Base-by-base conservation (phyloP, 179 eudicot genomes). In the Pouteria campechiana region DNA sequence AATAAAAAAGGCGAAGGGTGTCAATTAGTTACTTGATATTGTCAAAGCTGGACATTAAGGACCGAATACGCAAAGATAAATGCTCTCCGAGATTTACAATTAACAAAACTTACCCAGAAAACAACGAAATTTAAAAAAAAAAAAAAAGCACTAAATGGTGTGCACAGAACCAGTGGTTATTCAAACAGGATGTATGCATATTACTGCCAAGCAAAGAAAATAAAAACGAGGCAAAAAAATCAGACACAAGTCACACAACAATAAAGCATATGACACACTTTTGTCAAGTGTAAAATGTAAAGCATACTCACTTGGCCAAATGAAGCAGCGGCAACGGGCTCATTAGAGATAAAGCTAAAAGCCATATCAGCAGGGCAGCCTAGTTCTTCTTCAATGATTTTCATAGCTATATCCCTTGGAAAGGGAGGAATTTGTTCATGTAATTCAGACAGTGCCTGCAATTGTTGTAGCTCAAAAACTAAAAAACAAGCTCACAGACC, bases 341-440 rank as follows among this genome's bases (percentile, higher is more conserved):
- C 99, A 60, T 72, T 79, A 49, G 96, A 86, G 63, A 92, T 65
- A 54, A 68, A 64, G 50, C 81, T 73, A 48, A 87, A 92, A 52
- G 48, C 21, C 43, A 60, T 61, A 38, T 69, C 71, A 49, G 61
- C 60, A 24, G 88, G 79, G 50, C 63, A 58, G 50, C 96, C 96
- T 36, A 92, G 52, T 52, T 92, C 99, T 52, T 87, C 88, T 67
- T 92, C 94, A 6, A 87, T 64, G 55, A 92, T 83, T 50, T 87
- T 73, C 88, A 92, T 87, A 17, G 99, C 96, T 43, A 60, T 37
- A 41, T 63, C 44, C 55, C 73, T 77, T 54, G 96, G 79, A 41
- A 92, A 92, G 56, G 99, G 89, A 58, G 96, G 96, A 63, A 87
- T 79, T 64, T 67, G 94, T 64, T 92, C 99, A 58, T 92, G 99